Evolutionary conservation across 2,329 filamentous ascomycete species (phyloP).

Genomic region (Aspergillus tamarii): DNA sequence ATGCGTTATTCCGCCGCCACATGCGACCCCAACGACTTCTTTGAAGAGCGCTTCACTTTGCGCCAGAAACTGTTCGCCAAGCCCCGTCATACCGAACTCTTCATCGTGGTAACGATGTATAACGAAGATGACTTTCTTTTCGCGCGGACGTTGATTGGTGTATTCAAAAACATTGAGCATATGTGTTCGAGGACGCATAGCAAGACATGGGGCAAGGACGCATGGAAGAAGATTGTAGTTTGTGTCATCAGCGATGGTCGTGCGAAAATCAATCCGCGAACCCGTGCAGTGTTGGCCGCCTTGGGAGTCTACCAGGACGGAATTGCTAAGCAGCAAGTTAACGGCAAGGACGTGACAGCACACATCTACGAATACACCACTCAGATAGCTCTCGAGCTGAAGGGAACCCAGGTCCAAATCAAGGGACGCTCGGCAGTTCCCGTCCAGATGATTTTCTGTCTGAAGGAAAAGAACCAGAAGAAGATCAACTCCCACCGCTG

Average conservation of each 20-base stretch:
- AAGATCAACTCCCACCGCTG: slow-evolving; percentile 99
- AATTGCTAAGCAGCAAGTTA: slow-evolving; percentile 97
- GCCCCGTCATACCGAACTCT: slow-evolving; percentile 87
- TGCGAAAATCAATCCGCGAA: slow-evolving; percentile 93
- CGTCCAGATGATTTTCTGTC: slow-evolving; percentile 94
- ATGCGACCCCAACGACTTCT: slow-evolving; percentile 88
- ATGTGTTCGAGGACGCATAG: slow-evolving; percentile 93
- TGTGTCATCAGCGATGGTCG: slow-evolving; percentile 96
- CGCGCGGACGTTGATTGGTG: slow-evolving; percentile 91
- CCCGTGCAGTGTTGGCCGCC: slow-evolving; percentile 83
- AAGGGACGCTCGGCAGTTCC: slow-evolving; percentile 82
- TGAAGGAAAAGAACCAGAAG: slow-evolving; percentile 99
- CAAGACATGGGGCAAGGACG: slow-evolving; percentile 97
- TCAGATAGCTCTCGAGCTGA: slow-evolving; percentile 74
- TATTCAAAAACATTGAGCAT: slow-evolving; percentile 98
- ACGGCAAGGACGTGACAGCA: slow-evolving; percentile 91
- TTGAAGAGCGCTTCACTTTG: slow-evolving; percentile 84
- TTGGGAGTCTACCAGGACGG: slow-evolving; percentile 98
- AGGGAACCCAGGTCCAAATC: slow-evolving; percentile 83
- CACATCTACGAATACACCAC: slow-evolving; percentile 85
- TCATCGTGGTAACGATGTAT: slow-evolving; percentile 98
- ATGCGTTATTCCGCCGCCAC: slow-evolving; percentile 93
- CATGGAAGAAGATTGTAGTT: slow-evolving; percentile 99
- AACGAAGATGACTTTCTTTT: slow-evolving; percentile 98
- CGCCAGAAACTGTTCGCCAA: slow-evolving; percentile 92